These are phyloP conservation scores for Martiniozyma abietophila DNA, from an alignment of 805 yeast genomes.

Conservation along the genomic window DNA sequence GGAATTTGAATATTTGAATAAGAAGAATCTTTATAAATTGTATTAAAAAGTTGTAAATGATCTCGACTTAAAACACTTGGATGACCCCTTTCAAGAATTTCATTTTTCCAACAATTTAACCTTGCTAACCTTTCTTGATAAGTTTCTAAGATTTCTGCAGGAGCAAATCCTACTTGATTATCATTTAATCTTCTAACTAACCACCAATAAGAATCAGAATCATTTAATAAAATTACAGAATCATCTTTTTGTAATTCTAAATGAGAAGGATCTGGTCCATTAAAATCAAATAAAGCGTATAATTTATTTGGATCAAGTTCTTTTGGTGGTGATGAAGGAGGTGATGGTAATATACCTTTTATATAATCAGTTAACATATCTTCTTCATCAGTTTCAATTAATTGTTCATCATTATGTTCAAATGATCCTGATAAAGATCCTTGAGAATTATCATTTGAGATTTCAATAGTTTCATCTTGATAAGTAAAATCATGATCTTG, in stretches of 20 bases:
- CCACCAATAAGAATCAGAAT: slow-evolving; percentile 97
- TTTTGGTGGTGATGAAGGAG: slow-evolving; percentile 71
- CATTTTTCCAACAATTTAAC: slow-evolving; percentile 86
- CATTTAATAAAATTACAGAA: slow-evolving; percentile 73
- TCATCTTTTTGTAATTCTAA: slow-evolving; percentile 73
- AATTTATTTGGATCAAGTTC: slow-evolving; percentile 76
- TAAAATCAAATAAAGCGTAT: slow-evolving; percentile 80
- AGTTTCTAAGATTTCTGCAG: slow-evolving; percentile 91
- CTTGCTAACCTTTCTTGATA: slow-evolving; percentile 87
- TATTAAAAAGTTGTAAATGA: slow-evolving; percentile 20
- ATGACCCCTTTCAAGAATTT: slow-evolving; percentile 43
- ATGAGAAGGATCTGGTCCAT: slow-evolving; percentile 91
- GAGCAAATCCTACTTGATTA: slow-evolving; percentile 74
- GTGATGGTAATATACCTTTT: slow-evolving; percentile 42
- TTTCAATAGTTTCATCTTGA: slow-evolving; percentile 3
- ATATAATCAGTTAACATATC: slow-evolving; percentile 34
- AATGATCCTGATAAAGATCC: too few relatives aligned
- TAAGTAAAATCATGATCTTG: slow-evolving; percentile 6
- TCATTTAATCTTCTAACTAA: slow-evolving; percentile 45
- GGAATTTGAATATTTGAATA: slow-evolving; percentile 2
- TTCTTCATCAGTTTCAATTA: slow-evolving; percentile 4
- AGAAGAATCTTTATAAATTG: slow-evolving; percentile 13
- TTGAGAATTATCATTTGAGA: slow-evolving; percentile 4
- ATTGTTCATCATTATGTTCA: too few relatives aligned
- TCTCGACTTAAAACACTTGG: slow-evolving; percentile 15